A percentile compares a stretch with the other conserved stretches of the same genome.
Conservation (phyloP, 345 rosid species). For the Isatis tinctoria region DNA sequence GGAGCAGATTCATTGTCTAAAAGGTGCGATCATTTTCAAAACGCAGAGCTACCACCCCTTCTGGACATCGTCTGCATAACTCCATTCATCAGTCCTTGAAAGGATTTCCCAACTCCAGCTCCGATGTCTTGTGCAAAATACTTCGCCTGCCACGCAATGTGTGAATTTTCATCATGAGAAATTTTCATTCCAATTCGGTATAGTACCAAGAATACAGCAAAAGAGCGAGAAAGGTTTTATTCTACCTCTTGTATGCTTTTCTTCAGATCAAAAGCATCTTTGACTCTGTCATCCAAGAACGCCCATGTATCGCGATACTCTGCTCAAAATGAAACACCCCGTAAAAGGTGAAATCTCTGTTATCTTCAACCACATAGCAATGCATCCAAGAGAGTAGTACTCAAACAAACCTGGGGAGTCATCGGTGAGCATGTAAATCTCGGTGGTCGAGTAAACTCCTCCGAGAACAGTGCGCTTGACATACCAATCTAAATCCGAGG, state of each 20-base stretch:
- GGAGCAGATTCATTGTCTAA: neutral
- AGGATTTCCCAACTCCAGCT: slow-evolving; percentile 80
- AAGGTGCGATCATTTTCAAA: slow-evolving; percentile 6
- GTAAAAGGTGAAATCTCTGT: neutral
- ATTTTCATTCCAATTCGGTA: neutral
- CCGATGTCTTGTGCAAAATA: slow-evolving; percentile 86
- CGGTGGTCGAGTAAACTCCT: slow-evolving; percentile 91
- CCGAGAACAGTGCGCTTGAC: slow-evolving; percentile 86
- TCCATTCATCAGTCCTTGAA: slow-evolving; percentile 66
- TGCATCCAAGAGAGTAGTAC: neutral
- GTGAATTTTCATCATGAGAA: neutral
- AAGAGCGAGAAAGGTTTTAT: neutral
- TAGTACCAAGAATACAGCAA: slow-evolving; percentile 5
- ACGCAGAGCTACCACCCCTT: slow-evolving; percentile 21
- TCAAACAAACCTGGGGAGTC: slow-evolving; percentile 62
- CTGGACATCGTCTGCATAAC: slow-evolving; percentile 41
- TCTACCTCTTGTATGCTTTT: slow-evolving; percentile 79
- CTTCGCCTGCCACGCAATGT: slow-evolving; percentile 53
- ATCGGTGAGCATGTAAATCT: slow-evolving; percentile 92
- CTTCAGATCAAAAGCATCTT: slow-evolving; percentile 87
- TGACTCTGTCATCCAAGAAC: slow-evolving; percentile 75
- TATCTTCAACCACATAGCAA: neutral
- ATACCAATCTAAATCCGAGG: slow-evolving; percentile 80
- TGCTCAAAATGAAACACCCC: slow-evolving; percentile 25
- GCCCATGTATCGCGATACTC: slow-evolving; percentile 75